phyloP scores from a whole-genome alignment of 2,329 filamentous ascomycete genomes.

The Colletotrichum cereale region DNA sequence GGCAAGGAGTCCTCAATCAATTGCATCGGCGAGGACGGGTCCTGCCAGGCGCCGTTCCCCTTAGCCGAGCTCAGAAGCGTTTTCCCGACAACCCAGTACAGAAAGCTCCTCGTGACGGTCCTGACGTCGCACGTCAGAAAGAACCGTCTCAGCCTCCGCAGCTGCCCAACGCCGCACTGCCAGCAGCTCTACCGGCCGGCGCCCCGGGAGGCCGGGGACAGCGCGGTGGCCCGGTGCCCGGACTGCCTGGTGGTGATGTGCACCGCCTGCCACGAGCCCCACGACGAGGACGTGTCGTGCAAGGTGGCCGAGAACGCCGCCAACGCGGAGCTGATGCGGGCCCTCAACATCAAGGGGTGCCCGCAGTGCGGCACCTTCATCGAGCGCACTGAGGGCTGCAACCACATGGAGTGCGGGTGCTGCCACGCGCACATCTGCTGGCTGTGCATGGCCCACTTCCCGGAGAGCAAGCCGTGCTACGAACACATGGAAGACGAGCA shows the following conservation, averaged over 20 bases:
- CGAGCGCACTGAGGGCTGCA: slow-evolving; percentile 59
- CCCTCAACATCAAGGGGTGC: slow-evolving; percentile 49
- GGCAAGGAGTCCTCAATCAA: neutral
- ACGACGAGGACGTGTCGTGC: slow-evolving; percentile 49
- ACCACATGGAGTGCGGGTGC: slow-evolving; percentile 58
- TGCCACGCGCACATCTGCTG: slow-evolving; percentile 62
- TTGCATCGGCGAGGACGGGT: neutral
- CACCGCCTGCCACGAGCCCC: slow-evolving; percentile 50
- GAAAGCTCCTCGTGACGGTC: neutral
- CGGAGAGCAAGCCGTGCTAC: neutral
- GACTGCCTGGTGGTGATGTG: slow-evolving; percentile 53
- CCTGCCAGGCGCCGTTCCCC: neutral
- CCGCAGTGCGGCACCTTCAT: slow-evolving; percentile 55
- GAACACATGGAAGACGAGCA: neutral
- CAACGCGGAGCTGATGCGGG: slow-evolving; percentile 50
- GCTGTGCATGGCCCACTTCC: slow-evolving; percentile 56
- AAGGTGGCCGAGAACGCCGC: slow-evolving; percentile 47
- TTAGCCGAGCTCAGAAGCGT: neutral
- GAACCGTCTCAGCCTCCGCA: neutral
- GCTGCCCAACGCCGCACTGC: slow-evolving; percentile 6
- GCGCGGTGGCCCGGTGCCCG: slow-evolving; percentile 50
- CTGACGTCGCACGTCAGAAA: neutral
- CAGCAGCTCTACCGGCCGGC: neutral
- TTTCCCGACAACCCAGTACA: neutral
- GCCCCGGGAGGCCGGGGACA: neutral